These are phyloP conservation scores for Suillus subluteus DNA, from an alignment of 768 basidiomycete species.

Conservation along the genomic window DNA sequence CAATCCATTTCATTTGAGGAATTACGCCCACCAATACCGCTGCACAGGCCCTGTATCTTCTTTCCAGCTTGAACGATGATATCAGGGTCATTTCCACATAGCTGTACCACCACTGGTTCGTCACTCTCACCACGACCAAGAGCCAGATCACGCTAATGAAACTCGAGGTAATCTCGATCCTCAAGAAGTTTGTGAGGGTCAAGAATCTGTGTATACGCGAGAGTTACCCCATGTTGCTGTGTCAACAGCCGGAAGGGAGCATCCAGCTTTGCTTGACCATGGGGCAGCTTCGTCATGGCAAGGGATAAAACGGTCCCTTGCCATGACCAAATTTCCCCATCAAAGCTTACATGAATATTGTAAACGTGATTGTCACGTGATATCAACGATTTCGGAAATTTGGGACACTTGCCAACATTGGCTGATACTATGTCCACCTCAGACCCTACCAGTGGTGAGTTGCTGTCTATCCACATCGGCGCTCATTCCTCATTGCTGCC, in stretches of 20 bases:
- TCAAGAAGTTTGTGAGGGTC: slow-evolving; percentile 61
- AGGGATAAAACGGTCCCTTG: no score
- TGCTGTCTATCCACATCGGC: no score
- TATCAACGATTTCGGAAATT: no score
- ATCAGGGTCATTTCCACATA: slow-evolving; percentile 74
- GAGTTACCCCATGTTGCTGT: slow-evolving; percentile 63
- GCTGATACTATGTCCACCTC: no score
- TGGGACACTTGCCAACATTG: no score
- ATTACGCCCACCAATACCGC: slow-evolving; percentile 63
- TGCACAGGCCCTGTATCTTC: slow-evolving; percentile 61
- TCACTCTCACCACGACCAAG: slow-evolving; percentile 5
- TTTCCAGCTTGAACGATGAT: slow-evolving; percentile 60
- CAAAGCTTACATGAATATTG: no score
- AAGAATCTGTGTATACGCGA: slow-evolving; percentile 82
- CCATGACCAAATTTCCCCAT: no score
- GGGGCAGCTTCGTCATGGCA: no score
- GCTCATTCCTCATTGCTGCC: no score
- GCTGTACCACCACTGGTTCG: slow-evolving; percentile 66
- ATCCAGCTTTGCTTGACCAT: slow-evolving; percentile 85
- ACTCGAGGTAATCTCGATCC: slow-evolving; percentile 66
- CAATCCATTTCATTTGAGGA: slow-evolving; percentile 2
- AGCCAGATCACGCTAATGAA: slow-evolving; percentile 61
- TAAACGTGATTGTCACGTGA: no score
- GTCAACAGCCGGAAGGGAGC: slow-evolving; percentile 70
- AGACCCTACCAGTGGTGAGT: no score